A percentile compares a stretch with the other conserved stretches of the same genome.
phyloP scores from a whole-genome alignment of 2,329 filamentous ascomycete species.

The Rhytidhysteron rufulum region DNA sequence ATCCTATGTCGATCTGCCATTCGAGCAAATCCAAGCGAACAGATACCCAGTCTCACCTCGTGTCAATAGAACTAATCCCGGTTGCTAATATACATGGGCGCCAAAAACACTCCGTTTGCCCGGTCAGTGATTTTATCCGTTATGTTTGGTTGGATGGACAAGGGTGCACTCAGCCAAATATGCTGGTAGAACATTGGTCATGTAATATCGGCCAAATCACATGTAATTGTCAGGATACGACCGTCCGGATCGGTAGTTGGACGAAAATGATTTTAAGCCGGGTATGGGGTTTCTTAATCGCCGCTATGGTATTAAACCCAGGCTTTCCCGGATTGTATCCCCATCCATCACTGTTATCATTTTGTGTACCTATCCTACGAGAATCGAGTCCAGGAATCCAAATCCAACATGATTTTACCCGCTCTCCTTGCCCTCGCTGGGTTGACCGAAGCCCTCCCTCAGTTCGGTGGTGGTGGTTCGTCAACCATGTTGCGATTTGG shows the following conservation, averaged over 20 bases:
- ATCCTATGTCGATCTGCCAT: too few relatives aligned
- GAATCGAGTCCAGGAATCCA: too few relatives aligned
- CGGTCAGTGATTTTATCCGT: too few relatives aligned
- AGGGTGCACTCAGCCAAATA: too few relatives aligned
- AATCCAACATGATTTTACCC: neutral
- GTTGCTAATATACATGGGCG: too few relatives aligned
- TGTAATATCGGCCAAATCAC: neutral
- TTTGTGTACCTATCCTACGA: neutral
- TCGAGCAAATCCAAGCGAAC: too few relatives aligned
- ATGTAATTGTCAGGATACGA: neutral
- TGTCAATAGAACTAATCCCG: too few relatives aligned
- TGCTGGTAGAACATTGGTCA: neutral
- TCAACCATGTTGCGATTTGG: slow-evolving; percentile 32
- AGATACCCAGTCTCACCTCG: too few relatives aligned
- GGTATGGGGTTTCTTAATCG: neutral
- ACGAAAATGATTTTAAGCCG: neutral
- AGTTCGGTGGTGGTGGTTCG: slow-evolving; percentile 3
- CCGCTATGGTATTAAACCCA: neutral
- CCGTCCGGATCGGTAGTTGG: neutral
- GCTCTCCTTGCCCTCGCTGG: neutral
- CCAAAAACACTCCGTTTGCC: too few relatives aligned
- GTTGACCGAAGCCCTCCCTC: neutral
- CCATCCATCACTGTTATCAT: neutral
- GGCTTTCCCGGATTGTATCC: neutral
- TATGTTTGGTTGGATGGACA: too few relatives aligned